A percentile compares a stretch with the other conserved stretches of the same genome.
phyloP scores from a whole-genome alignment of 129 eudicot species.

The Ambrosia artemisiifolia region DNA sequence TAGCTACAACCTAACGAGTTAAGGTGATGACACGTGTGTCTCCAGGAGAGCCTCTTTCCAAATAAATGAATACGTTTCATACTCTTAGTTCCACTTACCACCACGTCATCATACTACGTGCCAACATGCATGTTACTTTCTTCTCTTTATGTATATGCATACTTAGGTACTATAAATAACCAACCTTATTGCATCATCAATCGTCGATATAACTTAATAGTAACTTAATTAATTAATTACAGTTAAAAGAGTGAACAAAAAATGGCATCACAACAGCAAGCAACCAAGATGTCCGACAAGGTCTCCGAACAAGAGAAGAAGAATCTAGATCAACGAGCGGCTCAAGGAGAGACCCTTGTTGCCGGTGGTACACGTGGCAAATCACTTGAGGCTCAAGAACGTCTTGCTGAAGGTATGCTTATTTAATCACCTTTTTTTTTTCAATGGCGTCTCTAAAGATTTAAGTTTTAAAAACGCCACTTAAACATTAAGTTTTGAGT shows the following conservation, averaged over 20 bases:
- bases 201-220: background rate
- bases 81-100: background rate
- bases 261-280: slow-evolving; percentile 37
- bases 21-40: slow-evolving; percentile 12
- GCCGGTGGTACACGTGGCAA: slow-evolving; percentile 34
- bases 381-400: slow-evolving; percentile 35
- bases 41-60: background rate
- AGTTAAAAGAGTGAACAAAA: background rate
- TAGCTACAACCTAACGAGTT: slow-evolving; percentile 10
- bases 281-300: slow-evolving; percentile 20
- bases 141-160: background rate
- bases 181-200: background rate
- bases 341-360: slow-evolving; percentile 34
- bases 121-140: slow-evolving; percentile 23
- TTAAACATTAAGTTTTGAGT: no score
- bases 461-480: no score
- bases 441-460: no score
- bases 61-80: background rate
- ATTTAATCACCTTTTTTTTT: background rate
- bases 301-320: slow-evolving; percentile 31
- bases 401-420: slow-evolving; percentile 33
- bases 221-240: no score
- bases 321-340: slow-evolving; percentile 32
- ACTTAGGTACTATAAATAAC: background rate
- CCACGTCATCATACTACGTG: slow-evolving; percentile 34